Conservation (phyloP, 176 grass and related monocot species). For the Bothriochloa decipiens region DNA sequence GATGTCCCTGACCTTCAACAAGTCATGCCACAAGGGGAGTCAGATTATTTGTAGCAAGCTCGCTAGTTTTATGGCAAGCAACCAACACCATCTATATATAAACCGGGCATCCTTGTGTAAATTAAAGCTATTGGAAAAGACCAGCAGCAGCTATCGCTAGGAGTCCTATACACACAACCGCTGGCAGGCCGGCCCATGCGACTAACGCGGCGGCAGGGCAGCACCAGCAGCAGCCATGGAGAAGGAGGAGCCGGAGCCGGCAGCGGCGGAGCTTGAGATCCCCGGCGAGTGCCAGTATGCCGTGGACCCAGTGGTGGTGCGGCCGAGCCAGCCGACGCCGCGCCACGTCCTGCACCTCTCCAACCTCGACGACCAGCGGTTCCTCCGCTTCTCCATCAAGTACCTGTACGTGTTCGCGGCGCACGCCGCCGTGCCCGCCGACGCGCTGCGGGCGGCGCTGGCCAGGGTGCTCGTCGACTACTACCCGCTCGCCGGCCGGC, state of each 20-base stretch:
- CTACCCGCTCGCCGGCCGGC: constrained; percentile 80
- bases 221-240: no score
- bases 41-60: no score
- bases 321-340: constrained; percentile 55
- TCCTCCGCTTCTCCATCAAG: constrained; percentile 98
- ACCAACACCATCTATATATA: neutral
- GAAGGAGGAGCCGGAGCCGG: neutral
- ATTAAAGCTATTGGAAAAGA: neutral
- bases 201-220: neutral
- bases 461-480: constrained; percentile 68
- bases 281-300: constrained; percentile 65
- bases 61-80: neutral
- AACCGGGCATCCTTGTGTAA: no score
- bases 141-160: neutral
- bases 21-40: no score
- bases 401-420: constrained; percentile 74
- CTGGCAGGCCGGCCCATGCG: neutral
- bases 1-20: no score
- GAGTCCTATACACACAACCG: neutral
- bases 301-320: constrained; percentile 47
- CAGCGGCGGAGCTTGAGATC: constrained; percentile 33
- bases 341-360: constrained; percentile 68
- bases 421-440: constrained; percentile 39
- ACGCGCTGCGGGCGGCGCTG: constrained; percentile 50
- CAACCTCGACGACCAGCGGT: constrained; percentile 94